Evolutionary conservation across 495 filamentous ascomycete species (phyloP).

Genomic region (Penicillium parvum): DNA sequence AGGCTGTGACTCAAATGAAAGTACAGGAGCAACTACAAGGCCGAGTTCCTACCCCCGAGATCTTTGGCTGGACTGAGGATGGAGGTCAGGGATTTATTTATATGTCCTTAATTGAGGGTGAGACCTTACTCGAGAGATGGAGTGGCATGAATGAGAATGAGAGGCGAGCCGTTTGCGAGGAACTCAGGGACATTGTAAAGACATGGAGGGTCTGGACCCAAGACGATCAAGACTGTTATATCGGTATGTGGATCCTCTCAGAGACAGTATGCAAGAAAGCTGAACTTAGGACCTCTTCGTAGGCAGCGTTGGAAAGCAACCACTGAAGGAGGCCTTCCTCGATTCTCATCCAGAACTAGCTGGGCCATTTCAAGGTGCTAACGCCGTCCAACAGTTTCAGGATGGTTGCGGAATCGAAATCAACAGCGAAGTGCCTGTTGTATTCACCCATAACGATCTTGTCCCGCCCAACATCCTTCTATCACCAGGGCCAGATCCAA

Average conservation of each 20-base stretch:
- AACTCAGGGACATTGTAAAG: conserved; percentile 30
- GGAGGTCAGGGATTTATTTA: conserved; percentile 42
- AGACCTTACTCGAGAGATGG: conserved; percentile 36
- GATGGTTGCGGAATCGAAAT: conserved; percentile 22
- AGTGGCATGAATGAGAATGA: conserved; percentile 28
- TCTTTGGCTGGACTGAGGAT: conserved; percentile 45
- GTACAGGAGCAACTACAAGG: conserved; percentile 29
- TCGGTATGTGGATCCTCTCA: conserved; percentile 32
- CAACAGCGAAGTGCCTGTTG: conserved; percentile 9
- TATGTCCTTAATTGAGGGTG: conserved; percentile 42
- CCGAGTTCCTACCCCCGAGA: conserved; percentile 40
- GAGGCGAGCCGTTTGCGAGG: conserved; percentile 31
- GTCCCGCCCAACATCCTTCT: conserved; percentile 36
- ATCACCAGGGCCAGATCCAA: conserved; percentile 22
- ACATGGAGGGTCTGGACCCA: conserved; percentile 27
- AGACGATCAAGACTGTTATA: conserved; percentile 26
- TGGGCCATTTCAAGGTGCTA: conserved; percentile 21
- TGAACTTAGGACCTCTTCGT: background rate
- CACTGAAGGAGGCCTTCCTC: conserved; percentile 23
- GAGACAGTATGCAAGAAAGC: too few relatives aligned
- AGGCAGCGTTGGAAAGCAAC: conserved; percentile 21
- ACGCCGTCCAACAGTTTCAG: conserved; percentile 24
- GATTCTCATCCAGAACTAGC: conserved; percentile 5
- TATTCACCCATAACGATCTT: conserved; percentile 39
- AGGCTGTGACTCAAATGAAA: conserved; percentile 39